Evolutionary conservation across 176 grass and related monocot genomes (phyloP).

Genomic region (Guadua angustifolia): DNA sequence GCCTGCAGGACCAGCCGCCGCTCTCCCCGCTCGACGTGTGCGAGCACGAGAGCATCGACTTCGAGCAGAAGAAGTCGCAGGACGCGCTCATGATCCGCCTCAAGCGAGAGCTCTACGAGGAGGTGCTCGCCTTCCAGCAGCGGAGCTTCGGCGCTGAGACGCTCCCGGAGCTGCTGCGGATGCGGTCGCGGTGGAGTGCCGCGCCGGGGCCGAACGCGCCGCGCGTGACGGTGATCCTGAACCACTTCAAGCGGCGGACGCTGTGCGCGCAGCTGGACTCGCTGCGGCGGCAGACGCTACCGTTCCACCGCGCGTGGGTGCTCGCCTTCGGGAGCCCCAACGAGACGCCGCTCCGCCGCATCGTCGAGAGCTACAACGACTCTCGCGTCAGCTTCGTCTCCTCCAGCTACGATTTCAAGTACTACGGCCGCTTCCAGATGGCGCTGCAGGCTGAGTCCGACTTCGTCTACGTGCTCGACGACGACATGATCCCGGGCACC

Average conservation of each 20-base stretch:
- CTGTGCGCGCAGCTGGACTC: slow-evolving; percentile 89
- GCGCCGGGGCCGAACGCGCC: slow-evolving; percentile 14
- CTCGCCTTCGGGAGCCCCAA: slow-evolving; percentile 88
- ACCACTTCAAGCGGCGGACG: slow-evolving; percentile 94
- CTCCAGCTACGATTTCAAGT: slow-evolving; percentile 95
- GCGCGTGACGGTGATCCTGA: slow-evolving; percentile 82
- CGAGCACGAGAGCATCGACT: slow-evolving; percentile 91
- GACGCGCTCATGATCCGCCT: slow-evolving; percentile 81
- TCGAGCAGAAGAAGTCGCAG: slow-evolving; percentile 90
- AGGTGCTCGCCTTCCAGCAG: slow-evolving; percentile 70
- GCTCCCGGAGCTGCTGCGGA: slow-evolving; percentile 64
- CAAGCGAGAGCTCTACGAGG: slow-evolving; percentile 88
- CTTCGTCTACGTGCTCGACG: slow-evolving; percentile 94
- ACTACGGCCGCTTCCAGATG: slow-evolving; percentile 98
- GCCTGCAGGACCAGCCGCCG: background rate
- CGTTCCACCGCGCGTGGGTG: slow-evolving; percentile 94
- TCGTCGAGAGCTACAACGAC: slow-evolving; percentile 87
- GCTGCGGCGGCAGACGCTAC: slow-evolving; percentile 74
- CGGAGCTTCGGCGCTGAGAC: slow-evolving; percentile 72
- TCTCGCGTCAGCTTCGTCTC: slow-evolving; percentile 84
- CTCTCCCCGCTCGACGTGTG: slow-evolving; percentile 66
- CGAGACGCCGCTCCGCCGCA: slow-evolving; percentile 61
- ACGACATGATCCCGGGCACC: slow-evolving; percentile 84
- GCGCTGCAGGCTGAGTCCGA: slow-evolving; percentile 84
- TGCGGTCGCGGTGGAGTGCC: slow-evolving; percentile 66